These are phyloP conservation scores for Xylaria acuta DNA, from an alignment of 495 filamentous ascomycete species.

Conservation along the genomic window DNA sequence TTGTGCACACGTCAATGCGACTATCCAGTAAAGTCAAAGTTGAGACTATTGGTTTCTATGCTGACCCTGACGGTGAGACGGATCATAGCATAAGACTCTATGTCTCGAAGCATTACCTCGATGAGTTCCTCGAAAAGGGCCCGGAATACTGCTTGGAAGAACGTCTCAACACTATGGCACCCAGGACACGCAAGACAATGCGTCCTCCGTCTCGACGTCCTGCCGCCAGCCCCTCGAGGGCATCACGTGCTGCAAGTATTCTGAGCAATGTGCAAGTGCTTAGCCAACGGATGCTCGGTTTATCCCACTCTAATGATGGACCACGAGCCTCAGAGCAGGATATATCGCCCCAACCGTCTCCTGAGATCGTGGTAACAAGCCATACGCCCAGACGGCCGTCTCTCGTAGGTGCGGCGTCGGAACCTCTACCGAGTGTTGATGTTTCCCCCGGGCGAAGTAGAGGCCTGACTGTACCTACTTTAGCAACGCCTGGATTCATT, in stretches of 20 bases:
- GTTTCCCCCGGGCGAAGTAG: constrained; percentile 29
- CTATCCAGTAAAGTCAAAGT: constrained; percentile 61
- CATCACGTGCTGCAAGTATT: constrained; percentile 30
- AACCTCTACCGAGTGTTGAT: constrained; percentile 26
- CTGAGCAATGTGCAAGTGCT: constrained; percentile 33
- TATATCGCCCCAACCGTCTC: constrained; percentile 31
- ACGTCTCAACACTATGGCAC: constrained; percentile 44
- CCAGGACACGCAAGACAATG: constrained; percentile 20
- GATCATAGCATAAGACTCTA: constrained; percentile 59
- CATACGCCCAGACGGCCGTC: constrained; percentile 35
- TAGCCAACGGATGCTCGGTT: constrained; percentile 32
- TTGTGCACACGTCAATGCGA: constrained; percentile 51
- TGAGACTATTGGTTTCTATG: constrained; percentile 68
- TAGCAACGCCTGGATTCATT: constrained; percentile 32
- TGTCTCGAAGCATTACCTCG: constrained; percentile 56
- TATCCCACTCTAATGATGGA: constrained; percentile 26
- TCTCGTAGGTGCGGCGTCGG: constrained; percentile 31
- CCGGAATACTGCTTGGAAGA: constrained; percentile 51
- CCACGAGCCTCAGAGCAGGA: constrained; percentile 15
- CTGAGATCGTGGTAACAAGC: constrained; percentile 48
- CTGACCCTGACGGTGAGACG: constrained; percentile 55
- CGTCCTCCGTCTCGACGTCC: constrained; percentile 22
- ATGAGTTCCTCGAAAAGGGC: constrained; percentile 56
- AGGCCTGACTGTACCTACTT: constrained; percentile 39
- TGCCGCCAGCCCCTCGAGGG: constrained; percentile 26